Base-by-base conservation (phyloP, 257 asterid species). In the Solanum chaucha region DNA sequence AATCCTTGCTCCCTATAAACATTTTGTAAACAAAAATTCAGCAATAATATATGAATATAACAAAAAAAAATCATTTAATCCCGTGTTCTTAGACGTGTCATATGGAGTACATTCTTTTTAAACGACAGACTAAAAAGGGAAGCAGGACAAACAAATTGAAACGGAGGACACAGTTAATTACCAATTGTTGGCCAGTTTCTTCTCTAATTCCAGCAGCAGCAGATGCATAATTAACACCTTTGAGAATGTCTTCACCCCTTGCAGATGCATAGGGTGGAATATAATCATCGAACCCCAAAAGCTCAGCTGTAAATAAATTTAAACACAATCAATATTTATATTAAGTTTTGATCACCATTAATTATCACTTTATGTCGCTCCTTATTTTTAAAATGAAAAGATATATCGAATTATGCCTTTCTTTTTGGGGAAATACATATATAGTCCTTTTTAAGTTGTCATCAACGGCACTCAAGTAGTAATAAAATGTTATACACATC, bases 151-250 rank as follows among this genome's bases (percentile, higher is more conserved):
- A 55, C 1, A 7, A 55, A 55, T 55, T 55, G 2, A 55, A 55
- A 17, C n/a, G 1, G 1, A 55, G 10, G 4, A 19, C 0, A 0
- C 10, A 3, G 2, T 55, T 55, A 73, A 24, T 17, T 92, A 93
- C 96, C 89, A 90, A 86, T 61, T 84, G 61, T 20, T 59, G 83
- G 13, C 94, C 95, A 26, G 97, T 89, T 77, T 93, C 92, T 0
- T 91, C 92, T 22, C 94, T 90, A 72, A 94, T 93, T 81, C 95
- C 94, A 26, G 94, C 94, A 5, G 94, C 97, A 1, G 95, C 95
- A 22, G 95, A 92, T 64, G 89, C 97, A 70, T 87, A 94, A 38
- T 94, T 94, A 26, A 93, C 90, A 46, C 97, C 97, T 32, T 87
- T 75, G 22, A 91, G 87, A n/a, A 89, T 82, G 38, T 90, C 89